phyloP scores from a whole-genome alignment of 768 basidiomycete genomes.

The Russula olivacea region DNA sequence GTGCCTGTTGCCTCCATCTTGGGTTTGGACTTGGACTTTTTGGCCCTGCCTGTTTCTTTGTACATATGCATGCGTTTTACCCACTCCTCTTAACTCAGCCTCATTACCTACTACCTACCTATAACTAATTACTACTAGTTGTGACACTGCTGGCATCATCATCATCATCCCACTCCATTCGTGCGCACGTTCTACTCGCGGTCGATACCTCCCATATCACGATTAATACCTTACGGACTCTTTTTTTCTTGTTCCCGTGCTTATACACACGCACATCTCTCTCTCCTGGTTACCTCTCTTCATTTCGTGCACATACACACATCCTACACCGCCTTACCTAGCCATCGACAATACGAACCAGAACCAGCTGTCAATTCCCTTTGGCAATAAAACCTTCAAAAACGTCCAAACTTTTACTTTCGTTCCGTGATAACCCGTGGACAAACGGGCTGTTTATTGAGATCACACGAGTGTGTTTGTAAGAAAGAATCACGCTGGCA shows the following conservation, averaged over 20 bases:
- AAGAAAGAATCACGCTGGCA: neutral
- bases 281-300: neutral
- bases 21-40: neutral
- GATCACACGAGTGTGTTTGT: too few relatives aligned
- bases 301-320: neutral
- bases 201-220: neutral
- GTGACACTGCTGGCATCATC: neutral
- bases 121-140: neutral
- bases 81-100: neutral
- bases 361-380: neutral
- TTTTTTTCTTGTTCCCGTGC: neutral
- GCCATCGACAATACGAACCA: neutral
- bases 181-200: neutral
- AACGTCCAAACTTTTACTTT: neutral
- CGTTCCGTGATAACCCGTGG: too few relatives aligned
- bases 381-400: neutral
- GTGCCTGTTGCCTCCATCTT: neutral
- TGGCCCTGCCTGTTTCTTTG: neutral
- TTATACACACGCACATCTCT: neutral
- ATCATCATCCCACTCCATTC: neutral
- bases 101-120: neutral
- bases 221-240: constrained; percentile 4
- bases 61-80: neutral
- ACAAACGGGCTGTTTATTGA: too few relatives aligned
- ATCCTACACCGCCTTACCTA: neutral